A percentile compares a stretch with the other conserved stretches of the same genome.
Conservation (phyloP, 2,329 filamentous ascomycete species). For the Dactylellina cionopaga region DNA sequence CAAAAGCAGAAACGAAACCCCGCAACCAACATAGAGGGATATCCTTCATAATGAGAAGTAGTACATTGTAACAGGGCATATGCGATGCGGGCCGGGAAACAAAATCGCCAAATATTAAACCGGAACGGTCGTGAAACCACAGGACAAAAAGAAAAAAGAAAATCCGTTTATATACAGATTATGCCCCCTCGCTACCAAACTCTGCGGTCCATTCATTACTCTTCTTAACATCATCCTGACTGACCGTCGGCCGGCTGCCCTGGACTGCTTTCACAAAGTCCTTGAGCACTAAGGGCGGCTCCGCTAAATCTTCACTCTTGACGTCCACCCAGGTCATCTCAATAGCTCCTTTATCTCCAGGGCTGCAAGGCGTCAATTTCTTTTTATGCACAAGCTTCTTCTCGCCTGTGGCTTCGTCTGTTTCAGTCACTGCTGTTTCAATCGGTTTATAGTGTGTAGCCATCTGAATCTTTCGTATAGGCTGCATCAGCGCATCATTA, state of each 20-base stretch:
- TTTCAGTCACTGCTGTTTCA: constrained; percentile 68
- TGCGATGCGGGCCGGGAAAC: constrained; percentile 34
- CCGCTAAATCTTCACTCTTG: constrained; percentile 82
- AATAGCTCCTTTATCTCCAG: constrained; percentile 82
- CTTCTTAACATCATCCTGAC: constrained; percentile 80
- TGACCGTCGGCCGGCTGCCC: constrained; percentile 87
- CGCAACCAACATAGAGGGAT: constrained; percentile 45
- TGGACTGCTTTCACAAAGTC: constrained; percentile 95
- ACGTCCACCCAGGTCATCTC: constrained; percentile 96
- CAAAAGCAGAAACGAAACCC: constrained; percentile 27
- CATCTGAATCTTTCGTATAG: constrained; percentile 93
- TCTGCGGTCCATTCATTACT: constrained; percentile 95
- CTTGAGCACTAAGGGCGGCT: constrained; percentile 85
- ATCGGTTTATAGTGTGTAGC: constrained; percentile 98
- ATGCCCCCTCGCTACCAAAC: constrained; percentile 61
- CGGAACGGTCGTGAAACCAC: constrained; percentile 13
- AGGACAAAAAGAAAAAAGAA: constrained; percentile 1
- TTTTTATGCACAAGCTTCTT: constrained; percentile 64
- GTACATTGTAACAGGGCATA: constrained; percentile 48
- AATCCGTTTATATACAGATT: constrained; percentile 14
- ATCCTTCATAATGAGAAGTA: constrained; percentile 51
- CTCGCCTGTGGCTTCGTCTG: constrained; percentile 69
- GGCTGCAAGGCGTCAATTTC: constrained; percentile 89
- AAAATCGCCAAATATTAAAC: constrained; percentile 49
- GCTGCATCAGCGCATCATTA: constrained; percentile 96